A percentile compares a stretch with the other conserved stretches of the same genome.
phyloP scores from a whole-genome alignment of 1,284 basidiomycete species.

The Heterobasidion occidentale region DNA sequence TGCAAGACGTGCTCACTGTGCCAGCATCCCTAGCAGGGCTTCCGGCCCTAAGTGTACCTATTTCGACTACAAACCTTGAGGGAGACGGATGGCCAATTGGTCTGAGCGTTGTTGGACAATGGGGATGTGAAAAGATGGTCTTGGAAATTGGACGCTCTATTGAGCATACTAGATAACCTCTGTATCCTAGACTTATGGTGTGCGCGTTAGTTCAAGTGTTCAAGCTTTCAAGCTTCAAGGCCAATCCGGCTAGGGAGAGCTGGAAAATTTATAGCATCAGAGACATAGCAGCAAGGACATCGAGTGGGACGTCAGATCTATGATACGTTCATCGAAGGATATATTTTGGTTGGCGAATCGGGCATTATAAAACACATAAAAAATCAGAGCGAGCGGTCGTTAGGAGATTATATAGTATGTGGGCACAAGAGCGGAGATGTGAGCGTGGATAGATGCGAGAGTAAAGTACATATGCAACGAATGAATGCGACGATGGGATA shows the following conservation, averaged over 20 bases:
- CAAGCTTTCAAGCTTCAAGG: no score
- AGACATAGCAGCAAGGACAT: no score
- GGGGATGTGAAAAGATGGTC: slow-evolving; percentile 76
- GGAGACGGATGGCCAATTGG: slow-evolving; percentile 81
- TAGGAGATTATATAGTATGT: no score
- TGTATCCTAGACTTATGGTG: neutral
- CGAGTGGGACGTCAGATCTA: no score
- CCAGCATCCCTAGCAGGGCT: slow-evolving; percentile 88
- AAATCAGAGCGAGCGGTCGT: no score
- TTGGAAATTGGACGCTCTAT: slow-evolving; percentile 46
- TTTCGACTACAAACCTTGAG: slow-evolving; percentile 19
- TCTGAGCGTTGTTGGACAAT: slow-evolving; percentile 80
- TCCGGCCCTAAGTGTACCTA: slow-evolving; percentile 77
- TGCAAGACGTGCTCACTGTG: slow-evolving; percentile 90
- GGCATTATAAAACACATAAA: no score
- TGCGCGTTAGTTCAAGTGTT: no score
- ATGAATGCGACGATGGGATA: neutral
- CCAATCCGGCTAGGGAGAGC: no score
- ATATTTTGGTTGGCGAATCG: no score
- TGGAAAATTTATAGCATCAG: no score
- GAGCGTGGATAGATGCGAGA: neutral
- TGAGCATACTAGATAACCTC: slow-evolving; percentile 16
- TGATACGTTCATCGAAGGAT: no score
- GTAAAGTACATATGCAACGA: neutral
- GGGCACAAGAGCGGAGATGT: neutral